phyloP scores from a whole-genome alignment of 106 monocot species.

The Dactylorhiza incarnata region DNA sequence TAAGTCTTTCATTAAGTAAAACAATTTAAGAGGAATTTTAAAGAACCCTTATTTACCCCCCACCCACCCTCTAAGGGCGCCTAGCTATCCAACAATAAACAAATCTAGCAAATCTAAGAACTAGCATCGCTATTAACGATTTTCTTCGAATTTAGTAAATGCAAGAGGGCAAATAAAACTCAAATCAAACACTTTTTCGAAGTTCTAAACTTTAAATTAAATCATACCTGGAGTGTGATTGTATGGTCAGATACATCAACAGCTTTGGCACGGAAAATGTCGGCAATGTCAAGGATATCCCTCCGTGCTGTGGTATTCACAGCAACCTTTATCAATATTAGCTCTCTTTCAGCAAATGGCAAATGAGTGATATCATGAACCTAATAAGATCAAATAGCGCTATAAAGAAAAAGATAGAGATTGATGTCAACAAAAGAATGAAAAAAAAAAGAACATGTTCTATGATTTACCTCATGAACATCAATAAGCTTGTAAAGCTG shows the following conservation, averaged over 20 bases:
- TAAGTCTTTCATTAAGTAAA: no score
- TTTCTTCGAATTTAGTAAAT: background rate
- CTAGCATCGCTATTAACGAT: no score
- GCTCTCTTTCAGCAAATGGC: slow-evolving; percentile 90
- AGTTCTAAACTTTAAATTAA: background rate
- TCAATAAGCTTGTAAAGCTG: slow-evolving; percentile 92
- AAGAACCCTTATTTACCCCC: no score
- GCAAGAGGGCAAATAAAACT: background rate
- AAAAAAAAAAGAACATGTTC: background rate
- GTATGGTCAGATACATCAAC: slow-evolving; percentile 99
- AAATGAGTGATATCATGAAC: slow-evolving; percentile 73
- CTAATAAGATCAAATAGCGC: slow-evolving; percentile 21
- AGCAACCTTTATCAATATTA: slow-evolving; percentile 97
- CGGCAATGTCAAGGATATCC: slow-evolving; percentile 85
- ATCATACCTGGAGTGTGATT: slow-evolving; percentile 73
- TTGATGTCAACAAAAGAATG: background rate
- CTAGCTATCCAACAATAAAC: no score
- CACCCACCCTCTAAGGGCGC: no score
- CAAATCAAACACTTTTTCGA: background rate
- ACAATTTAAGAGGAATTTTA: no score
- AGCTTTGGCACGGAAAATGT: slow-evolving; percentile 80
- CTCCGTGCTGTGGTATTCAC: slow-evolving; percentile 78
- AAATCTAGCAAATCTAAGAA: no score
- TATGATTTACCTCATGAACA: slow-evolving; percentile 57
- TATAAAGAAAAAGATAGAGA: background rate